Base-by-base conservation (phyloP, 192 early-diverging fungal species). In the Coemansia sp. region DNA sequence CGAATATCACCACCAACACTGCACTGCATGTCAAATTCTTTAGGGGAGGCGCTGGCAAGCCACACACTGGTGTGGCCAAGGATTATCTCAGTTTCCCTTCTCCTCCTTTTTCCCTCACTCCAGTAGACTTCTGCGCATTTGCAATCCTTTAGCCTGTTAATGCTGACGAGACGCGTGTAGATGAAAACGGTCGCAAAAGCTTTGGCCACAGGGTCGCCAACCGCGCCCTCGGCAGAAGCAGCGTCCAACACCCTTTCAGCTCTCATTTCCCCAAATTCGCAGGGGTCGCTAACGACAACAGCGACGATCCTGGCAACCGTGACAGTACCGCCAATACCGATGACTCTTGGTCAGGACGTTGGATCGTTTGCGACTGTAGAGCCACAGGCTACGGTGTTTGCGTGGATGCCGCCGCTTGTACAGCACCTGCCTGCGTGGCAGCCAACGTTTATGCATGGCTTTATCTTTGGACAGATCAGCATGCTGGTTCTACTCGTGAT, bases 361-460 rank as follows among this genome's bases (percentile, higher is more conserved):
- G 38, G 38, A 44, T 44, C 24, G 10, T n/a, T 53, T 2, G 52
- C 52, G 22, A 9, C 22, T 9, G 52, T 21, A n/a, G 52, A 53
- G 52, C 52, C 24, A 9, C 23, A 24, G 23, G 2, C 24, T 53
- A 53, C 24, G 10, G 52, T 14, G 52, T 28, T 53, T 23, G 52
- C 24, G 9, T 53, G 41, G 10, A 55, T 68, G 28, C 21, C 68
- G 22, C 18, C 38, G 22, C 18, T 68, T 2, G 14, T 38, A 24
- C 54, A 61, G 62, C 50, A 53, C 28, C 18, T 79, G 51, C 66
- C 68, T 64, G 25, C 61, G 6, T 79, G 77, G 77, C 78, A 81
- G 56, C 73, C 73, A 28, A 76, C 78, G 51, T 83, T 83, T 41
- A 74, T 74, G 75, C 81, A 83, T 18, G 81, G 81, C 4, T 83